Conservation (phyloP, 2,329 filamentous ascomycete species). For the Penicillium sp. region DNA sequence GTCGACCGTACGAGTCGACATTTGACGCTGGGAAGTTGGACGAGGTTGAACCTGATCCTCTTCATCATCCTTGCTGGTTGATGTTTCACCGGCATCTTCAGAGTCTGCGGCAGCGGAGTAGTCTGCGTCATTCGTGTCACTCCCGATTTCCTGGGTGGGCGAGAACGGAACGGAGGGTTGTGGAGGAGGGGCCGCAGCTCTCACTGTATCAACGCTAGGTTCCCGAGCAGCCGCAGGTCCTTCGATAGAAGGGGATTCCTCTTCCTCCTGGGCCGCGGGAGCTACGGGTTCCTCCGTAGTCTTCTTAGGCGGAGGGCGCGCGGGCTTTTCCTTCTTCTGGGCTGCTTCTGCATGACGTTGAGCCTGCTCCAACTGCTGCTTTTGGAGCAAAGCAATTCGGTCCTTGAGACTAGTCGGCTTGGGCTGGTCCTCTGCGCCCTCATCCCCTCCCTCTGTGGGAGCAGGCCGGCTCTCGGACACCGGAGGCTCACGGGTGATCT, state of each 20-base stretch:
- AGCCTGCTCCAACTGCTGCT: slow-evolving; percentile 88
- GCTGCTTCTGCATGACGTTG: slow-evolving; percentile 74
- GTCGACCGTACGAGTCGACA: slow-evolving; percentile 30
- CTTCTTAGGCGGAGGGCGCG: slow-evolving; percentile 70
- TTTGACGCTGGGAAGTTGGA: slow-evolving; percentile 20
- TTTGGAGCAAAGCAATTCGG: slow-evolving; percentile 88
- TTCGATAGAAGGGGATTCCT: slow-evolving; percentile 32
- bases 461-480: slow-evolving; percentile 34
- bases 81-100: slow-evolving; percentile 61
- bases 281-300: slow-evolving; percentile 46
- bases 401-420: slow-evolving; percentile 95
- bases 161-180: slow-evolving; percentile 37
- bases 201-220: slow-evolving; percentile 37
- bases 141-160: slow-evolving; percentile 54
- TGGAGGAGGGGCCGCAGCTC: slow-evolving; percentile 36
- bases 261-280: slow-evolving; percentile 24
- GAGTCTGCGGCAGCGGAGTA: slow-evolving; percentile 63
- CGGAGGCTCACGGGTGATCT: slow-evolving; percentile 34
- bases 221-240: slow-evolving; percentile 36
- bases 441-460: slow-evolving; percentile 50
- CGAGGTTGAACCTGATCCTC: slow-evolving; percentile 55
- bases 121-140: slow-evolving; percentile 65
- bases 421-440: slow-evolving; percentile 70
- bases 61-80: slow-evolving; percentile 71
- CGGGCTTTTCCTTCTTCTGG: slow-evolving; percentile 84